Evolutionary conservation across 495 filamentous ascomycete genomes (phyloP).

Genomic region (Cetradonia linearis): DNA sequence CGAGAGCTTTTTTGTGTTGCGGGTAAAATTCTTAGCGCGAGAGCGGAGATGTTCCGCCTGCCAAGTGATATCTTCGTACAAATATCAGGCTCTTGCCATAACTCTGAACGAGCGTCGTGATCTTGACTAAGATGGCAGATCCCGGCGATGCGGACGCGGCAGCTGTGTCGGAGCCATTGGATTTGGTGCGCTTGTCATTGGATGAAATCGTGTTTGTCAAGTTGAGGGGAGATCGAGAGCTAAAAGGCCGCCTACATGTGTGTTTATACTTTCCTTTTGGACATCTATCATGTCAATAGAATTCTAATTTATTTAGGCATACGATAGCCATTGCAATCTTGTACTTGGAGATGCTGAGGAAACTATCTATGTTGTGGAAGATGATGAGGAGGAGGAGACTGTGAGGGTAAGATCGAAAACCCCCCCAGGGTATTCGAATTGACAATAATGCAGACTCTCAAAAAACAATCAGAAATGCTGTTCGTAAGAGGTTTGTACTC

Average conservation of each 20-base stretch:
- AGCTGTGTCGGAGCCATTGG: constrained; percentile 77
- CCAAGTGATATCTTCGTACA: neutral
- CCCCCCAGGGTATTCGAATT: neutral
- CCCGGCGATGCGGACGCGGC: constrained; percentile 50
- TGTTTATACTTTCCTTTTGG: constrained; percentile 25
- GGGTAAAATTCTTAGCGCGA: constrained; percentile 5
- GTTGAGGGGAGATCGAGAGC: constrained; percentile 85
- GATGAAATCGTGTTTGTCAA: constrained; percentile 97
- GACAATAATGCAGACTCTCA: constrained; percentile 60
- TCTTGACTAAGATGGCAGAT: constrained; percentile 51
- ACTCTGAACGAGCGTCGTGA: neutral
- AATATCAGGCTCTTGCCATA: neutral
- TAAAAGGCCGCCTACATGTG: constrained; percentile 91
- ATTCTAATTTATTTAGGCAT: constrained; percentile 52
- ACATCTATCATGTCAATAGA: constrained; percentile 6
- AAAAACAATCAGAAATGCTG: constrained; percentile 97
- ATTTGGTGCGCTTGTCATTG: constrained; percentile 85
- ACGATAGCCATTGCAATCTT: constrained; percentile 98
- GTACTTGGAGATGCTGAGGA: constrained; percentile 95
- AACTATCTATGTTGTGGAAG: constrained; percentile 81
- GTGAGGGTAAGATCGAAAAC: constrained; percentile 37
- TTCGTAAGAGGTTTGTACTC: constrained; percentile 77
- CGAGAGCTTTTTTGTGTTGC: neutral
- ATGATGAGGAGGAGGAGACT: constrained; percentile 71
- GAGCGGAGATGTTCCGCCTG: constrained; percentile 9